Evolutionary conservation across 225 moss, liverwort and hornwort genomes (phyloP), one percentile per base, ranked within the genome.

Genomic region (Sphagnum contortum): DNA sequence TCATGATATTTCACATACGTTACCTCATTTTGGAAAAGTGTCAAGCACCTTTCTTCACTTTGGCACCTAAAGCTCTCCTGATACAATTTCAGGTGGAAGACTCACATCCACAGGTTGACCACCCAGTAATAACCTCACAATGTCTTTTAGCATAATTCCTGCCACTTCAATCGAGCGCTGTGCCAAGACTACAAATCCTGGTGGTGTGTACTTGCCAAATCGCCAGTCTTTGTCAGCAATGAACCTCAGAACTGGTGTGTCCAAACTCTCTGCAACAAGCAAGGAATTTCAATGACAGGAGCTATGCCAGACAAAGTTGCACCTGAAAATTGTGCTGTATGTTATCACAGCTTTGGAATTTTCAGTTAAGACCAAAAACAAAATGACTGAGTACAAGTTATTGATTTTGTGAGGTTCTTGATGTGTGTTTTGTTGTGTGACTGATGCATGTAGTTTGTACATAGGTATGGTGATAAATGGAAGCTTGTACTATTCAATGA

Each of bases 191-290:
- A 70, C 8, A 8, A 88, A 9, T 57, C 59, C 80, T 11, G 87
- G 85, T 56, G 75, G 70, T 3, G 61, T 79, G 67, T 95, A 95
- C 67, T 86, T 88, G 8, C 82, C 86, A 58, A 95, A 88, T 8
- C 94, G 89, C 94, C 94, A 95, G 53, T 95, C 94, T 68, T 81
- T 88, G 59, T 47, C 70, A 44, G 88, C 91, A 72, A 95, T 86
- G 29, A 65, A 56, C 51, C 94, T 76, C 68, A 60, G 54, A 53
- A 46, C 9, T 61, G 94, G 84, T 49, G 70, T 78, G 69, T 95
- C 94, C 8, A 88, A 80, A 50, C 89, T 86, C 48, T 92, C 94
- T 95, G 89, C 74, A 72, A 50, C 61, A 53, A n/a, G 55, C 55
- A 54, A 10, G 53, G 48, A 49, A 6, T 47, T 48, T 13, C 12